Evolutionary conservation across 768 basidiomycete genomes (phyloP).

Genomic region (Russula brevipes): DNA sequence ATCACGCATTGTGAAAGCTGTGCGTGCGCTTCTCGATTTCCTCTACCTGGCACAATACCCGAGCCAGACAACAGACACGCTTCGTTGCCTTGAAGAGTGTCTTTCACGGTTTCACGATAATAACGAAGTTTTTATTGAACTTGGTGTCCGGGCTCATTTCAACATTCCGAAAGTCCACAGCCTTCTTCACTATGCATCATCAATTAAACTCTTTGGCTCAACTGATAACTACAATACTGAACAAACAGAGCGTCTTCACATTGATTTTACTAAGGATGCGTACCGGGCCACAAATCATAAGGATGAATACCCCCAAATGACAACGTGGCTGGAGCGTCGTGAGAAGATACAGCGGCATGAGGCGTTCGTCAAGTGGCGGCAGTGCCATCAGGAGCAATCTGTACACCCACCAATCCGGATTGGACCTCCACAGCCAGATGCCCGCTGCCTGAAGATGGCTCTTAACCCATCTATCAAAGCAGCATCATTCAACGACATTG

Average conservation of each 20-base stretch:
- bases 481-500: background rate
- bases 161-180: constrained; percentile 28
- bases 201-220: constrained; percentile 55
- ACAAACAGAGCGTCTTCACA: background rate
- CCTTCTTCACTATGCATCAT: constrained; percentile 24
- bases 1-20: background rate
- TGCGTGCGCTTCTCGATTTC: background rate
- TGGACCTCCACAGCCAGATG: too few species aligned
- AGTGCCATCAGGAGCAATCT: background rate
- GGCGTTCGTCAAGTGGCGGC: background rate
- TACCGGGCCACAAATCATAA: too few species aligned
- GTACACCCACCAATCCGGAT: too few species aligned
- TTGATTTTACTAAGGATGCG: too few species aligned
- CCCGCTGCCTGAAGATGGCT: background rate
- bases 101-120: constrained; percentile 24
- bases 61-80: constrained; percentile 21
- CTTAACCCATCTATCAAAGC: background rate
- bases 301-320: too few species aligned
- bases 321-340: background rate
- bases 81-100: background rate
- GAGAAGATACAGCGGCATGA: background rate
- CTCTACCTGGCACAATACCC: constrained; percentile 5
- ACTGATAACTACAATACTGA: background rate
- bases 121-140: constrained; percentile 28
- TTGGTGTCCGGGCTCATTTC: constrained; percentile 26